Percentiles rank a stretch among this genome's conserved stretches.
These are phyloP conservation scores for Eurotiales sp. DNA, from an alignment of 2,329 filamentous ascomycete genomes.

Conservation along the genomic window DNA sequence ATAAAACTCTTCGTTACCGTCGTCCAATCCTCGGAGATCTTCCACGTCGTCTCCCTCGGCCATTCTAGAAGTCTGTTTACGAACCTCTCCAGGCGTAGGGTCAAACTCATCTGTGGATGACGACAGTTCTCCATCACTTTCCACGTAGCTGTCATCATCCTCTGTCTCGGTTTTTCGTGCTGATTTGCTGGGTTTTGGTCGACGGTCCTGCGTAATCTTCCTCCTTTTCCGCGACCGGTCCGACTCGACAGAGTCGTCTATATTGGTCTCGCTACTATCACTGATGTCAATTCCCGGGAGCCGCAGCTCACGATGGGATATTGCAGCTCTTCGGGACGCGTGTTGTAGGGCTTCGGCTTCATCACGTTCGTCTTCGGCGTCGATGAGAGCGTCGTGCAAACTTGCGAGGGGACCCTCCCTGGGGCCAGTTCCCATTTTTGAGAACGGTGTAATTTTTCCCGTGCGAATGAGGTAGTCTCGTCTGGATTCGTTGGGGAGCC, in stretches of 20 bases:
- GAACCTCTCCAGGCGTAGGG: constrained; percentile 28
- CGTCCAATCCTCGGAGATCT: constrained; percentile 67
- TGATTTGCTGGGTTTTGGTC: background rate
- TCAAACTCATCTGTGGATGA: constrained; percentile 35
- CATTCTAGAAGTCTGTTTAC: constrained; percentile 21
- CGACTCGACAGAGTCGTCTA: constrained; percentile 21
- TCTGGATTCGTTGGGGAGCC: constrained; percentile 73
- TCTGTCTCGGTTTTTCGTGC: constrained; percentile 17
- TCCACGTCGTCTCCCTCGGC: constrained; percentile 43
- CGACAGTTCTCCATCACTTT: constrained; percentile 26
- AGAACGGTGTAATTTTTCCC: constrained; percentile 96
- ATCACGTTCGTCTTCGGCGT: constrained; percentile 69
- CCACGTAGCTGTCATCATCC: constrained; percentile 34
- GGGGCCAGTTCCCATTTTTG: constrained; percentile 64
- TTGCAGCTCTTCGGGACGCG: constrained; percentile 38
- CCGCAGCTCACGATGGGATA: constrained; percentile 70
- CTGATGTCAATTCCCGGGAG: constrained; percentile 66
- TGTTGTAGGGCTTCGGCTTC: constrained; percentile 48
- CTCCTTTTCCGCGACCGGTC: constrained; percentile 30
- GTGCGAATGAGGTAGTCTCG: constrained; percentile 90
- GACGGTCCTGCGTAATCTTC: constrained; percentile 23
- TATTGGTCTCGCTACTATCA: constrained; percentile 29
- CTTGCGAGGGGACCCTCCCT: constrained; percentile 61
- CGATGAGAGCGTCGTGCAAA: constrained; percentile 71
- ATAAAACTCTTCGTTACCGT: constrained; percentile 82